Percentiles rank a stretch among this genome's conserved stretches.
Conservation (phyloP, 345 rosid species). For the Pistacia vera region DNA sequence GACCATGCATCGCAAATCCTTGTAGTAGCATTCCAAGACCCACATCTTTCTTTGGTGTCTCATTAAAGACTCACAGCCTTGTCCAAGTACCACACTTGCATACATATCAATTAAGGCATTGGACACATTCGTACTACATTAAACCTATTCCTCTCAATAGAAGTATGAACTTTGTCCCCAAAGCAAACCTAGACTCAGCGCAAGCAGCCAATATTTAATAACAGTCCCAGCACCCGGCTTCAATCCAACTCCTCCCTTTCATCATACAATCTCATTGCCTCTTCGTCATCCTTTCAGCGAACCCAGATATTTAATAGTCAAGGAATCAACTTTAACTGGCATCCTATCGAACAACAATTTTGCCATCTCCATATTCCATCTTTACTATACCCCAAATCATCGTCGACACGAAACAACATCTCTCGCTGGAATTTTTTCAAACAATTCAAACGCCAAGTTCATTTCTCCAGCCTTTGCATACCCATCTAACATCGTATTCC, state of each 20-base stretch:
- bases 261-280: conserved; percentile 58
- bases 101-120: conserved; percentile 91
- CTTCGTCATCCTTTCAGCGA: conserved; percentile 68
- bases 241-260: conserved; percentile 61
- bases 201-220: conserved; percentile 77
- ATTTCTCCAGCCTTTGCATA: conserved; percentile 71
- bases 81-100: conserved; percentile 74
- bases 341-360: conserved; percentile 73
- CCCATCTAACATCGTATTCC: conserved; percentile 87
- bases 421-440: conserved; percentile 71
- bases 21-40: conserved; percentile 90
- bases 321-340: conserved; percentile 74
- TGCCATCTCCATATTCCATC: conserved; percentile 59
- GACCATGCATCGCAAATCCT: conserved; percentile 82
- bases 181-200: conserved; percentile 75
- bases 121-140: conserved; percentile 46
- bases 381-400: conserved; percentile 73
- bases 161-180: conserved; percentile 66
- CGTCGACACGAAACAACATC: too few species aligned
- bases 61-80: conserved; percentile 61
- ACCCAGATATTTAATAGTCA: conserved; percentile 89
- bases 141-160: conserved; percentile 44
- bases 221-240: conserved; percentile 61
- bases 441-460: conserved; percentile 66
- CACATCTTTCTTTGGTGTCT: conserved; percentile 60